Conservation (phyloP, 352 stramenopile species). For the Lagenidium giganteum region DNA sequence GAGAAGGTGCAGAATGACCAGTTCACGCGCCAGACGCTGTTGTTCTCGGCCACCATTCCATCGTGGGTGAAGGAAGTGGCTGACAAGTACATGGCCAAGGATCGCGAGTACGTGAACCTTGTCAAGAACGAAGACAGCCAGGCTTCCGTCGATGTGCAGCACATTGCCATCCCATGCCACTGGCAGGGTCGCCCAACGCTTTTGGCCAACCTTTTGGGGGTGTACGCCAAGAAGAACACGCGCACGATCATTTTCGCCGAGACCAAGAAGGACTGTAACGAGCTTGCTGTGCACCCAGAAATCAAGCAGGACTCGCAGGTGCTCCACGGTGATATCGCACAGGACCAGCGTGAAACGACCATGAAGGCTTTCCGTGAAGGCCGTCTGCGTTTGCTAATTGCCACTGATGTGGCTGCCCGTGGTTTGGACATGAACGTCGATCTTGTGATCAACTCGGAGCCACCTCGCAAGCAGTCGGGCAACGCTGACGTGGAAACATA, state of each 20-base stretch:
- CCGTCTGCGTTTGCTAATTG: constrained; percentile 93
- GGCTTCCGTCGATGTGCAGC: constrained; percentile 88
- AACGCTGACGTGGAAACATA: constrained; percentile 96
- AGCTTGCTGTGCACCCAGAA: constrained; percentile 85
- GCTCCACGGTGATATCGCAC: constrained; percentile 96
- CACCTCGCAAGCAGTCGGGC: constrained; percentile 73
- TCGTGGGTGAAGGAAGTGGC: constrained; percentile 90
- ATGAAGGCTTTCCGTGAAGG: constrained; percentile 96
- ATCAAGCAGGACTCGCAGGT: constrained; percentile 86
- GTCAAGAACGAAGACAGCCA: constrained; percentile 88
- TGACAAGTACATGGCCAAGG: constrained; percentile 87
- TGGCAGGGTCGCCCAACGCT: constrained; percentile 83
- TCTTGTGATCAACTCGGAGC: constrained; percentile 96
- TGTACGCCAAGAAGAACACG: constrained; percentile 84
- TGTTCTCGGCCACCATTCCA: constrained; percentile 94
- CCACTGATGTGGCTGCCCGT: constrained; percentile 95
- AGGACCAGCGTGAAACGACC: constrained; percentile 96
- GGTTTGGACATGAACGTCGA: constrained; percentile 98
- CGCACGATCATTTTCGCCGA: constrained; percentile 94
- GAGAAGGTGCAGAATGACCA: constrained; percentile 58
- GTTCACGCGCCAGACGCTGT: constrained; percentile 71
- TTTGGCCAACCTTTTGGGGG: constrained; percentile 67
- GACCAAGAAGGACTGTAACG: constrained; percentile 94
- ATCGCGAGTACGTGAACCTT: constrained; percentile 88
- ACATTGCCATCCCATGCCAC: constrained; percentile 92